Conservation (phyloP, 1,284 basidiomycete species). For the Ceratobasidium sp. region DNA sequence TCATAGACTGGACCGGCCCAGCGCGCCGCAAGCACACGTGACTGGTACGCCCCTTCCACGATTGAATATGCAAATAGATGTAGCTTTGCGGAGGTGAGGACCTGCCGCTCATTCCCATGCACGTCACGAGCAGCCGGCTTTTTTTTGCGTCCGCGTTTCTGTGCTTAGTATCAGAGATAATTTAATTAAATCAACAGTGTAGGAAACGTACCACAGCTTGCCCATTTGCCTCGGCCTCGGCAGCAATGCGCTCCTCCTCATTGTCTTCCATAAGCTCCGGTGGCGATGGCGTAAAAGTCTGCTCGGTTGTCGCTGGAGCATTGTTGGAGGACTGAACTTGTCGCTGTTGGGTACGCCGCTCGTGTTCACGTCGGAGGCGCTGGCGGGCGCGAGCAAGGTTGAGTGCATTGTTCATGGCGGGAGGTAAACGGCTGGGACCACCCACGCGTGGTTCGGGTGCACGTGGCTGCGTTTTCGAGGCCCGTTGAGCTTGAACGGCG, state of each 20-base stretch:
- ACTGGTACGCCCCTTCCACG: slow-evolving; percentile 3
- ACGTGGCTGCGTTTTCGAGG: no score
- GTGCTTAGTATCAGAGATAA: not conserved
- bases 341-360: no score
- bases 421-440: no score
- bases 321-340: no score
- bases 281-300: not conserved
- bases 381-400: no score
- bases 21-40: not conserved
- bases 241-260: not conserved
- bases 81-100: not conserved
- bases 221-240: not conserved
- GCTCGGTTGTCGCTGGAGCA: not conserved
- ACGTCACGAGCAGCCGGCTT: slow-evolving; percentile 12
- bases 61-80: not conserved
- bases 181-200: not conserved
- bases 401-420: no score
- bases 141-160: slow-evolving; percentile 12
- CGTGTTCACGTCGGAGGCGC: no score
- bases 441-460: no score
- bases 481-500: no score
- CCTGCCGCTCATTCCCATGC: not conserved
- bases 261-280: not conserved
- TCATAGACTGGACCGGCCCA: not conserved
- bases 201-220: not conserved